Evolutionary conservation across 2,329 filamentous ascomycete species (phyloP).

Genomic region (Pseudopyricularia javanii): DNA sequence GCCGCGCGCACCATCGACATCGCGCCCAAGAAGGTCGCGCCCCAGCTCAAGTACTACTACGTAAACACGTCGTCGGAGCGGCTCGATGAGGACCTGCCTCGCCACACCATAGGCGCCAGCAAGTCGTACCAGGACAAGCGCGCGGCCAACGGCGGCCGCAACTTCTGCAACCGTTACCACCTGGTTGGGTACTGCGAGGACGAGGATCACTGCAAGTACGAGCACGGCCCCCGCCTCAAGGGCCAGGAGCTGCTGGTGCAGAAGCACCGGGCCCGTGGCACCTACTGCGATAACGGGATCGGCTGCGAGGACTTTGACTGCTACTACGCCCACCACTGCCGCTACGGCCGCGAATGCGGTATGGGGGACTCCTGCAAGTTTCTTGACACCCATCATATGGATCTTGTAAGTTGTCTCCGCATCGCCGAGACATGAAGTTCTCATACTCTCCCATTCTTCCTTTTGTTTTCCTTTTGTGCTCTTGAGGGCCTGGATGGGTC

Average conservation of each 20-base stretch:
- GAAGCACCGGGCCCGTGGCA: constrained; percentile 9
- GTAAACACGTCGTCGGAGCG: constrained; percentile 18
- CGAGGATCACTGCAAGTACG: constrained; percentile 10
- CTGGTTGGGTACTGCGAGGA: constrained; percentile 8
- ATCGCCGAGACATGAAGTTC: not conserved
- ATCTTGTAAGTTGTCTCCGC: constrained; percentile 7
- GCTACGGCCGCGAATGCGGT: constrained; percentile 9
- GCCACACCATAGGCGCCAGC: constrained; percentile 6
- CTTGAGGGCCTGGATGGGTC: no score
- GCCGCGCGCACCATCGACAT: constrained; percentile 12
- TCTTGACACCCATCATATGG: constrained; percentile 9
- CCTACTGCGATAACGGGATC: constrained; percentile 7
- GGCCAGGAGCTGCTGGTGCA: constrained; percentile 8
- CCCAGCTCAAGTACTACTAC: constrained; percentile 11
- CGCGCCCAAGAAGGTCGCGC: constrained; percentile 10
- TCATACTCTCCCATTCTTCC: not conserved
- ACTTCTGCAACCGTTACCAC: constrained; percentile 11
- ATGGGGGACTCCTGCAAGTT: constrained; percentile 8
- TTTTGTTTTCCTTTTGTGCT: not conserved
- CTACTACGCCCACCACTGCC: constrained; percentile 11
- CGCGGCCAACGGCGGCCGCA: constrained; percentile 6
- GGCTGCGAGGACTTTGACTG: constrained; percentile 10
- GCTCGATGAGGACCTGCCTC: constrained; percentile 15
- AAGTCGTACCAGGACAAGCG: constrained; percentile 6
- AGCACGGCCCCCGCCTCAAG: constrained; percentile 9